Evolutionary conservation across 164 flowering plant species (phyloP), one percentile per base, ranked within the genome.

Genomic region (Nelumbo lutea): DNA sequence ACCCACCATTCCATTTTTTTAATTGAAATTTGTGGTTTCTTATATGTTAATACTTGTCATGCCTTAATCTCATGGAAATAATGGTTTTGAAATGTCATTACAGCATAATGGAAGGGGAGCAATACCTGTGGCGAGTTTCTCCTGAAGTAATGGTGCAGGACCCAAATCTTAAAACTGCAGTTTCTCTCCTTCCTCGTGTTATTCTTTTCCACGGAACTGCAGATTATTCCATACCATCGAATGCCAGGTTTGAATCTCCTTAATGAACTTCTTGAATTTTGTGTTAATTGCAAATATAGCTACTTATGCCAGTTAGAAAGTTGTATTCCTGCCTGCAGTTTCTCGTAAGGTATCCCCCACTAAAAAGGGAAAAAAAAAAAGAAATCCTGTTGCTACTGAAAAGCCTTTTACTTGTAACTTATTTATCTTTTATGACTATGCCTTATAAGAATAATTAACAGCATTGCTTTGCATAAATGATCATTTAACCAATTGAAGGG

Each of bases 101-200:
- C 88, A 94, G 98, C 85, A 91, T 94, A 70, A 94, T 94, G 97
- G 97, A 89, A 77, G 98, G 98, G 59, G 91, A 89, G 73, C 70
- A 88, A 68, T 87, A 88, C 9, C 78, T 93, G 68, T 65, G 45
- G 55, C 66, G 47, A 47, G 89, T 81, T 79, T 95, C 98, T 69
- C 98, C 97, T 14, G 97, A 90, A 83, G 61, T 85, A 65, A 61
- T 83, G 75, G 79, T 89, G 55, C 86, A 81, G 72, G 88, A 92
- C 38, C 85, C 85, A 59, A 79, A 70, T 52, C 59, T 52, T 50
- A 77, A 69, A 73, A 71, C 71, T 72, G 89, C 90, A 13, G 87
- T 77, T 74, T 73, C 87, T 64, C 82, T 86, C 62, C 75, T 91
- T 64, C 96, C 96, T 69, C 88, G 77, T 38, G 79, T 87, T 52